phyloP scores from a whole-genome alignment of 176 grass and related monocot genomes.

The Musa beccarii region DNA sequence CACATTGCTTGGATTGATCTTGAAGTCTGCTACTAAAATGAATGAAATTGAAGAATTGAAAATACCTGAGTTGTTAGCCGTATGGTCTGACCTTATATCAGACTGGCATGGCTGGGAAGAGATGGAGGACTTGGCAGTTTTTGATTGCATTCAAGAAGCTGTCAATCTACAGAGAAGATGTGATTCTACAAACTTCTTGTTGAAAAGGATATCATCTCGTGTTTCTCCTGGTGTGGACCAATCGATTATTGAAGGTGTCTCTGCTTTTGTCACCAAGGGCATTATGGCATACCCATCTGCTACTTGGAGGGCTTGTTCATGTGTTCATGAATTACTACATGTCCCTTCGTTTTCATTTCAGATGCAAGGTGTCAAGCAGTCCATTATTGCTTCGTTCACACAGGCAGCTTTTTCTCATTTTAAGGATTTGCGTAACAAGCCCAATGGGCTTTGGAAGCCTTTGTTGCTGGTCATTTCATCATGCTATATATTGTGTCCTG shows the following conservation, averaged over 20 bases:
- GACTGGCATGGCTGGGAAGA: conserved; percentile 78
- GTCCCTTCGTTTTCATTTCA: conserved; percentile 40
- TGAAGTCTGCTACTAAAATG: conserved; percentile 46
- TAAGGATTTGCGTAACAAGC: conserved; percentile 43
- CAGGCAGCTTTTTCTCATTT: conserved; percentile 45
- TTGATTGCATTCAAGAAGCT: conserved; percentile 61
- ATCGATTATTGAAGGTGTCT: conserved; percentile 54
- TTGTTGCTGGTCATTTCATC: conserved; percentile 59
- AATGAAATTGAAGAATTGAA: conserved; percentile 47
- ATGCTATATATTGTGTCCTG: conserved; percentile 70
- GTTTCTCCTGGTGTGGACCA: conserved; percentile 26
- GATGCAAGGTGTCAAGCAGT: conserved; percentile 32
- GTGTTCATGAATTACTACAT: conserved; percentile 61
- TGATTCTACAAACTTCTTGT: conserved; percentile 37
- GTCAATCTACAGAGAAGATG: conserved; percentile 58
- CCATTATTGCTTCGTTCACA: conserved; percentile 37
- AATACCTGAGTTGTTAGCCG: conserved; percentile 53
- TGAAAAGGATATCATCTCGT: conserved; percentile 34
- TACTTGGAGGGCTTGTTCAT: conserved; percentile 68
- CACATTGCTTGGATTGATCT: conserved; percentile 53
- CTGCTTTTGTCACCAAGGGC: conserved; percentile 56
- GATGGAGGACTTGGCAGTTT: conserved; percentile 74
- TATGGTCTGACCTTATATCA: conserved; percentile 55
- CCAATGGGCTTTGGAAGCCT: conserved; percentile 52
- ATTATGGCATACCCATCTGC: conserved; percentile 69